Percentiles rank a stretch among this genome's conserved stretches.
phyloP scores from a whole-genome alignment of 2,329 filamentous ascomycete genomes.

The Aspergillus brasiliensis region DNA sequence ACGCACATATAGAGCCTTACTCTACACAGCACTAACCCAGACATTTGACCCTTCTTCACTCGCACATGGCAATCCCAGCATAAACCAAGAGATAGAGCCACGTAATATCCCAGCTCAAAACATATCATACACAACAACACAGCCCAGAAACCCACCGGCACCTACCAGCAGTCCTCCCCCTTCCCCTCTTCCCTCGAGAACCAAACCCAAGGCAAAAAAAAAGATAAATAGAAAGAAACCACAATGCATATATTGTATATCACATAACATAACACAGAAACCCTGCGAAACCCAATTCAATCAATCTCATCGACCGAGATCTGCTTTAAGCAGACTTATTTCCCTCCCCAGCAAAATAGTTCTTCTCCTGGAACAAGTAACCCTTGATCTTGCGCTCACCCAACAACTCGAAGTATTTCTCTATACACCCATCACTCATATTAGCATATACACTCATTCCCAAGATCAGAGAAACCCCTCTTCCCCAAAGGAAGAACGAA shows the following conservation, averaged over 20 bases:
- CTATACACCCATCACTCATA: conserved; percentile 38
- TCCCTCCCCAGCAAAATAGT: conserved; percentile 49
- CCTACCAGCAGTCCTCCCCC: no score
- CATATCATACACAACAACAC: not conserved
- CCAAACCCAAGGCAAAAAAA: not conserved
- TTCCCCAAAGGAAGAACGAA: conserved; percentile 10
- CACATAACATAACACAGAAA: not conserved
- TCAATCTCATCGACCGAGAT: not conserved
- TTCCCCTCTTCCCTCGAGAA: no score
- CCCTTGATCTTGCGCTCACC: conserved; percentile 65
- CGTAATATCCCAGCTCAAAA: not conserved
- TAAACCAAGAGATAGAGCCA: no score
- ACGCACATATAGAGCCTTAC: no score
- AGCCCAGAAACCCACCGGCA: no score
- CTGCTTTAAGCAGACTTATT: conserved; percentile 35
- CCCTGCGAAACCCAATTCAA: not conserved
- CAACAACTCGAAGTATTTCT: conserved; percentile 66
- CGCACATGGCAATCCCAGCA: no score
- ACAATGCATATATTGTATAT: conserved; percentile 2
- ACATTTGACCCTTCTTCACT: no score
- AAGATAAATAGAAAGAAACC: not conserved
- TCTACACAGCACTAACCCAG: no score
- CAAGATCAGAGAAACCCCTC: not conserved
- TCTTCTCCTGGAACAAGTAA: conserved; percentile 66
- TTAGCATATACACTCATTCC: not conserved